phyloP scores from a whole-genome alignment of 176 grass and related monocot genomes.

The Bolboschoenus planiculmis region DNA sequence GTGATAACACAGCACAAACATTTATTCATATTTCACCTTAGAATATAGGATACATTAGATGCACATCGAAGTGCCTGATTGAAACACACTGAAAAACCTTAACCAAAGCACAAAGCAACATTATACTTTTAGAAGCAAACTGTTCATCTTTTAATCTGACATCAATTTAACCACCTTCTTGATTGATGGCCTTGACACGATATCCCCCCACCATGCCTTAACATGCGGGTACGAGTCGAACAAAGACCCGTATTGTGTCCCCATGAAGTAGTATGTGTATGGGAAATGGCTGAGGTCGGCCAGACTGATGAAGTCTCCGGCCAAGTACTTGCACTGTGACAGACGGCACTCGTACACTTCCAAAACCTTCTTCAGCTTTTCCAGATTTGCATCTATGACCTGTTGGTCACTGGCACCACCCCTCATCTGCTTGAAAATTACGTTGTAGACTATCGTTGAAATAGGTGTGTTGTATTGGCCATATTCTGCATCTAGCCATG shows the following conservation, averaged over 20 bases:
- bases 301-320: conserved; percentile 46
- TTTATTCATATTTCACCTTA: background rate
- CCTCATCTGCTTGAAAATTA: conserved; percentile 15
- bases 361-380: conserved; percentile 40
- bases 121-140: background rate
- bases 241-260: conserved; percentile 14
- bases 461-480: conserved; percentile 24
- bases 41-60: background rate
- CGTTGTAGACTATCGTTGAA: conserved; percentile 25
- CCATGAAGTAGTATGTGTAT: conserved; percentile 9
- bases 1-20: background rate
- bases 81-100: background rate
- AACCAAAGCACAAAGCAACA: background rate
- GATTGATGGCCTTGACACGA: conserved; percentile 23
- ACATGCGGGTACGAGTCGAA: conserved; percentile 34
- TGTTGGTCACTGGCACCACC: conserved; percentile 19
- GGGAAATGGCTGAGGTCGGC: conserved; percentile 48
- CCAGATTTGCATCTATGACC: background rate
- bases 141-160: background rate
- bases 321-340: conserved; percentile 34
- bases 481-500: conserved; percentile 44
- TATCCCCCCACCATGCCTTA: conserved; percentile 35
- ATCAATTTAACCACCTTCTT: conserved; percentile 28
- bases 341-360: conserved; percentile 39
- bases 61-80: background rate